phyloP scores from a whole-genome alignment of 192 early-diverging fungal genomes.

The Backusella sp. region DNA sequence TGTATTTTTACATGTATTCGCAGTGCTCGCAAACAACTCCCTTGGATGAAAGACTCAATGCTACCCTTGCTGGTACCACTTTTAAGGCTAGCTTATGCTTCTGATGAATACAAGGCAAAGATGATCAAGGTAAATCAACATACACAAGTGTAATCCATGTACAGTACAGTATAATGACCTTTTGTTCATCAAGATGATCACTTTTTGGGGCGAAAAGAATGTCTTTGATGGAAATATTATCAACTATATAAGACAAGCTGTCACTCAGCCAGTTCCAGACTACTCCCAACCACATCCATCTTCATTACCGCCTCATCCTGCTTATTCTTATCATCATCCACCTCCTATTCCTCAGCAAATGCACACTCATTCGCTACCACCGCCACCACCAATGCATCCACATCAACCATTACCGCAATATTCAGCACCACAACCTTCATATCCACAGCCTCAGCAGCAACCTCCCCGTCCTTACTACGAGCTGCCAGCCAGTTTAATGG shows the following conservation, averaged over 20 bases:
- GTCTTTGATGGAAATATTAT: conserved; percentile 32
- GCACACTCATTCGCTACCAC: not conserved
- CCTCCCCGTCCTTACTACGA: conserved; percentile 17
- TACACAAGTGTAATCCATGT: not conserved
- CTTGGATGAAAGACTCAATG: conserved; percentile 48
- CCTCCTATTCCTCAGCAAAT: not conserved
- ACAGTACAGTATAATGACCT: not conserved
- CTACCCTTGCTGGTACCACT: conserved; percentile 43
- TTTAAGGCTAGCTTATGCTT: conserved; percentile 44
- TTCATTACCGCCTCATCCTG: not conserved
- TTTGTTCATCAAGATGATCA: conserved; percentile 31
- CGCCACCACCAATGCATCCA: not conserved
- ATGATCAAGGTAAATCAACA: conserved; percentile 44
- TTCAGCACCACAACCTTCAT: not conserved
- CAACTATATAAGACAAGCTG: conserved; percentile 32
- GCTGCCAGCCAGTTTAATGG: conserved; percentile 27
- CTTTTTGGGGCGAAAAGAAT: conserved; percentile 39
- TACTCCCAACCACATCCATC: not conserved
- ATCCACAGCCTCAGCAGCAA: not conserved
- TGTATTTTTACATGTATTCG: not conserved
- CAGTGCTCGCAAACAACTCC: conserved; percentile 41
- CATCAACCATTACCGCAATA: not conserved
- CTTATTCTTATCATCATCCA: not conserved
- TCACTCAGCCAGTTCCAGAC: conserved; percentile 9
- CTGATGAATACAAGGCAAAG: conserved; percentile 40